phyloP scores from a whole-genome alignment of 768 basidiomycete genomes.

The Boletus patriciae region DNA sequence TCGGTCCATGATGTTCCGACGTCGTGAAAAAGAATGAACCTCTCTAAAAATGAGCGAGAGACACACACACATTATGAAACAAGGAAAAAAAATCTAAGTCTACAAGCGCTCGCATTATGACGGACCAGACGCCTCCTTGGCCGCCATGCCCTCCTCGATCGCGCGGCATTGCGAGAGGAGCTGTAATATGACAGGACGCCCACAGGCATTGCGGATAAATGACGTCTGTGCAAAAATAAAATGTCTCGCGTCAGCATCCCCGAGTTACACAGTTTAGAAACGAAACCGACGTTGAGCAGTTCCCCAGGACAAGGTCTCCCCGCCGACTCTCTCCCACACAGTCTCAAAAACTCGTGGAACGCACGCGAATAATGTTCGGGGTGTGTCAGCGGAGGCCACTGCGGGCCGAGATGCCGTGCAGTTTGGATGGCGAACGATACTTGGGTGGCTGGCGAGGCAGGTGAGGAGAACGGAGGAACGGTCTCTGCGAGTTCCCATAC shows the following conservation, averaged over 20 bases:
- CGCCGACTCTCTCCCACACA: conserved; percentile 61
- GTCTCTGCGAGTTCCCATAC: conserved; percentile 81
- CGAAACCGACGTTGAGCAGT: conserved; percentile 53
- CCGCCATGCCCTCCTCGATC: conserved; percentile 51
- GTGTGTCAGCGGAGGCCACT: conserved; percentile 63
- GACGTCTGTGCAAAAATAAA: conserved; percentile 42
- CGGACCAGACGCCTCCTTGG: conserved; percentile 10
- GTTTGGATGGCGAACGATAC: conserved; percentile 41
- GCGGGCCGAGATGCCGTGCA: conserved; percentile 45
- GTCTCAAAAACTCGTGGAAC: conserved; percentile 70
- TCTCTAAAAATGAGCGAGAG: no score
- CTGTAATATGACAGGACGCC: conserved; percentile 64
- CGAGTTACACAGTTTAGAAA: not conserved
- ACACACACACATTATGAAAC: no score
- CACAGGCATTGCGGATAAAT: conserved; percentile 68
- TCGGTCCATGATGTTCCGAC: no score
- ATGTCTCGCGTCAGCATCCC: conserved; percentile 1
- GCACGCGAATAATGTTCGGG: conserved; percentile 62
- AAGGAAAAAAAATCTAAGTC: no score
- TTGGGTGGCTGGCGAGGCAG: conserved; percentile 21
- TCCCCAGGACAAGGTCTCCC: conserved; percentile 57
- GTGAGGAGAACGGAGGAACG: conserved; percentile 66
- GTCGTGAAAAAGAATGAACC: no score
- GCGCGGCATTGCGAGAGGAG: conserved; percentile 65
- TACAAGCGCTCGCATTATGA: not conserved